phyloP scores from a whole-genome alignment of 768 basidiomycete genomes.

The Cystofilobasidium capitatum region DNA sequence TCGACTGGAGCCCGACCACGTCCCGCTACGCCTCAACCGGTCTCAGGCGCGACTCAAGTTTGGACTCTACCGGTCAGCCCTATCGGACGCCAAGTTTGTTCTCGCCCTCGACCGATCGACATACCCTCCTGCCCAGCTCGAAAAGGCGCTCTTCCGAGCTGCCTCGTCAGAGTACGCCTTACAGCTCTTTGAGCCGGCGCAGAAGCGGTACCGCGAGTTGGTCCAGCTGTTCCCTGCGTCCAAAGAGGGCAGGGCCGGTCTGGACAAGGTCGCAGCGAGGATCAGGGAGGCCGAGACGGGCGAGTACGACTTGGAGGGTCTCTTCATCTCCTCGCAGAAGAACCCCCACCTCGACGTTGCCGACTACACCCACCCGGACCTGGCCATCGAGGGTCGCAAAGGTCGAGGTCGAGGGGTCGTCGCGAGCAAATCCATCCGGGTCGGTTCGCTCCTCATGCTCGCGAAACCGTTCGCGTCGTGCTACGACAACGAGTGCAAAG shows the following conservation, averaged over 20 bases:
- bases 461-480: constrained; percentile 35
- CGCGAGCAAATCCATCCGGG: constrained; percentile 29
- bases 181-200: constrained; percentile 21
- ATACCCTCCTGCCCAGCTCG: constrained; percentile 8
- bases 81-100: constrained; percentile 29
- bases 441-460: constrained; percentile 37
- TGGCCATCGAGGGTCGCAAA: constrained; percentile 29
- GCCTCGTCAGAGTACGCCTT: constrained; percentile 34
- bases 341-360: constrained; percentile 30
- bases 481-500: constrained; percentile 27
- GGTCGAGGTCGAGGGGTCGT: constrained; percentile 37
- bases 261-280: constrained; percentile 30
- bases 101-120: not conserved
- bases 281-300: constrained; percentile 29
- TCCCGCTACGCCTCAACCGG: constrained; percentile 35
- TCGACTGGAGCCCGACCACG: not conserved
- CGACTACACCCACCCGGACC: constrained; percentile 31
- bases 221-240: constrained; percentile 12
- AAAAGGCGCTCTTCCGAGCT: constrained; percentile 35
- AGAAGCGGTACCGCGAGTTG: not conserved
- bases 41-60: constrained; percentile 34
- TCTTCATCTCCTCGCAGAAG: constrained; percentile 29
- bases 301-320: constrained; percentile 33
- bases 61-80: constrained; percentile 32
- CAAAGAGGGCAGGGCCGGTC: constrained; percentile 25